phyloP scores from a whole-genome alignment of 2,329 filamentous ascomycete species.

The Emergomyces pasteurianus region DNA sequence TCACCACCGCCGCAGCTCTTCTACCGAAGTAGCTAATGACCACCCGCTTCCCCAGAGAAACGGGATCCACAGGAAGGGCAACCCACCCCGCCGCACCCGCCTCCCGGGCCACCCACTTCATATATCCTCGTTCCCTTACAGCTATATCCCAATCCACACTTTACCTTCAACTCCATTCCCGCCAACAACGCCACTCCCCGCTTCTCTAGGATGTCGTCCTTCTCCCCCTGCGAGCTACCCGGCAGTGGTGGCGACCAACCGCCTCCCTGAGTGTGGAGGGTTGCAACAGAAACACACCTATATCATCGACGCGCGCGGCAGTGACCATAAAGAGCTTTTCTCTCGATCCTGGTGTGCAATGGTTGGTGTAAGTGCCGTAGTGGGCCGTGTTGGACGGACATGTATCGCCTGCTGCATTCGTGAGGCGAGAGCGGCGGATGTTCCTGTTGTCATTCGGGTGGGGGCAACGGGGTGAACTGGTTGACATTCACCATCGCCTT shows the following conservation, averaged over 20 bases:
- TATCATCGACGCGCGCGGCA: slow-evolving; percentile 26
- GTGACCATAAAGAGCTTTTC: slow-evolving; percentile 27
- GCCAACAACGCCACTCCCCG: not conserved
- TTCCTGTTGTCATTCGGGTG: slow-evolving; percentile 29
- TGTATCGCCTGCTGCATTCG: slow-evolving; percentile 32
- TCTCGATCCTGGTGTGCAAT: slow-evolving; percentile 35
- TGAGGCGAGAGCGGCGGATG: slow-evolving; percentile 30
- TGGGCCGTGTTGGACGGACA: slow-evolving; percentile 28
- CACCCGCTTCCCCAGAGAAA: not conserved
- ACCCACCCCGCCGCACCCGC: slow-evolving; percentile 11
- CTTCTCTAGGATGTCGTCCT: no score
- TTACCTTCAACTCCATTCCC: slow-evolving; percentile 11
- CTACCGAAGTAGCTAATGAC: not conserved
- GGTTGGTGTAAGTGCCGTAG: slow-evolving; percentile 29
- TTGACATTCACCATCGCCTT: not conserved
- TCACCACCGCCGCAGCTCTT: slow-evolving; percentile 6
- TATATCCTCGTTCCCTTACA: slow-evolving; percentile 21
- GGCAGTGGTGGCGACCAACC: not conserved
- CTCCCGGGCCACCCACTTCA: slow-evolving; percentile 30
- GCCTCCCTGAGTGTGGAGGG: not conserved
- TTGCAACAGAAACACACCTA: slow-evolving; percentile 11
- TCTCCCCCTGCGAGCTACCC: not conserved
- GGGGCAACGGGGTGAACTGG: slow-evolving; percentile 4
- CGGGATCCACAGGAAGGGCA: not conserved
- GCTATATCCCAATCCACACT: slow-evolving; percentile 19